phyloP scores from a whole-genome alignment of 2,329 filamentous ascomycete species.

The Metarhizium robertsii region DNA sequence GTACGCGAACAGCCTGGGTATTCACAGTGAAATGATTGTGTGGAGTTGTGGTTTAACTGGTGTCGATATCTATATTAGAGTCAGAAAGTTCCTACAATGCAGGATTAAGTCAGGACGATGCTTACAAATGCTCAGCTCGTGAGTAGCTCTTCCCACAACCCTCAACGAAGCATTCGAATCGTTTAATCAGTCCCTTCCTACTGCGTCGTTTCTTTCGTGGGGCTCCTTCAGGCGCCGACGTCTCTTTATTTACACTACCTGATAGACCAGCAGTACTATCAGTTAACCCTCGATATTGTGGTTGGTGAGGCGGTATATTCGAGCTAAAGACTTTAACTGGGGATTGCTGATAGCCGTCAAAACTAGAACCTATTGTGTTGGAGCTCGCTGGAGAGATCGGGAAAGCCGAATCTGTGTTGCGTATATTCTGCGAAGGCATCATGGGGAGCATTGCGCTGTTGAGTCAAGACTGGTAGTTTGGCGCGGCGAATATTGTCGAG shows the following conservation, averaged over 20 bases:
- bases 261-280: neutral
- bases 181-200: conserved; percentile 70
- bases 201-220: conserved; percentile 53
- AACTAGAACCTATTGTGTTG: neutral
- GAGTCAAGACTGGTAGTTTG: neutral
- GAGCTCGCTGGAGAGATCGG: neutral
- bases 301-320: neutral
- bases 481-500: neutral
- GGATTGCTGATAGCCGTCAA: neutral
- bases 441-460: neutral
- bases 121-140: conserved; percentile 85
- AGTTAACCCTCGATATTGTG: neutral
- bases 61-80: conserved; percentile 58
- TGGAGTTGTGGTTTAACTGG: conserved; percentile 91
- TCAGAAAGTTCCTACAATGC: conserved; percentile 4
- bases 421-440: neutral
- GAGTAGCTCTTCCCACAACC: conserved; percentile 96
- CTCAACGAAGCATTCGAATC: conserved; percentile 74
- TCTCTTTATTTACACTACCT: neutral
- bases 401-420: neutral
- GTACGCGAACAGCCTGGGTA: conserved; percentile 83
- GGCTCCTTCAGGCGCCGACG: neutral
- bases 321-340: neutral
- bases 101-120: conserved; percentile 12
- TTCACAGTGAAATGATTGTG: conserved; percentile 90